Percentiles rank a stretch among this genome's conserved stretches.
Evolutionary conservation across 1,284 basidiomycete species (phyloP).

Genomic region (Ceratobasidium sp.): DNA sequence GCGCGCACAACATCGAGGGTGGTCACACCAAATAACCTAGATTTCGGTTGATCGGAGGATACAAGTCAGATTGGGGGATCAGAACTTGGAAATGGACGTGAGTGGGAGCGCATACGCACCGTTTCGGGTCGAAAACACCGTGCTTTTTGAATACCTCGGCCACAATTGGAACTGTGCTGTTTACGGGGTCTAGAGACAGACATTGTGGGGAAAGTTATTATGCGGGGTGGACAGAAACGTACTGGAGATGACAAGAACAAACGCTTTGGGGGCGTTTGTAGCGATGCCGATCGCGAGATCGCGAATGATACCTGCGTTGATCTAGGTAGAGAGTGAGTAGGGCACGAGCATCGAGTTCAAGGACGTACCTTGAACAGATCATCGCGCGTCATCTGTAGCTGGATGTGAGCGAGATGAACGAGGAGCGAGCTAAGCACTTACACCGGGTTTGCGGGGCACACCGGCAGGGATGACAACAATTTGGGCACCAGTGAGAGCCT

Average conservation of each 20-base stretch:
- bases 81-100: neutral
- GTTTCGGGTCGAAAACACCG: conserved; percentile 91
- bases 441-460: conserved; percentile 95
- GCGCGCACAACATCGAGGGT: conserved; percentile 98
- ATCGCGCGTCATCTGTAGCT: conserved; percentile 61
- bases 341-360: conserved; percentile 8
- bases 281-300: conserved; percentile 94
- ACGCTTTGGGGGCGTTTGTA: conserved; percentile 88
- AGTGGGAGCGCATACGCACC: conserved; percentile 61
- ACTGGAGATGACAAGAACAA: conserved; percentile 93
- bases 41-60: conserved; percentile 14
- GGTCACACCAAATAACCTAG: conserved; percentile 95
- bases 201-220: neutral
- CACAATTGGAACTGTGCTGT: conserved; percentile 91
- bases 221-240: neutral
- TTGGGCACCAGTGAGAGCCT: conserved; percentile 87
- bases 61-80: conserved; percentile 19
- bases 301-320: conserved; percentile 97
- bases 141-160: conserved; percentile 95
- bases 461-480: conserved; percentile 97
- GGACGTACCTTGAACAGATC: conserved; percentile 89
- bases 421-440: conserved; percentile 60
- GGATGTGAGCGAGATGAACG: conserved; percentile 29
- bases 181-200: conserved; percentile 71
- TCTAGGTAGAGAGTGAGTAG: conserved; percentile 63